Evolutionary conservation across 106 monocot species (phyloP), one percentile per base, ranked within the genome.

Genomic region (Phalaenopsis aphrodite): DNA sequence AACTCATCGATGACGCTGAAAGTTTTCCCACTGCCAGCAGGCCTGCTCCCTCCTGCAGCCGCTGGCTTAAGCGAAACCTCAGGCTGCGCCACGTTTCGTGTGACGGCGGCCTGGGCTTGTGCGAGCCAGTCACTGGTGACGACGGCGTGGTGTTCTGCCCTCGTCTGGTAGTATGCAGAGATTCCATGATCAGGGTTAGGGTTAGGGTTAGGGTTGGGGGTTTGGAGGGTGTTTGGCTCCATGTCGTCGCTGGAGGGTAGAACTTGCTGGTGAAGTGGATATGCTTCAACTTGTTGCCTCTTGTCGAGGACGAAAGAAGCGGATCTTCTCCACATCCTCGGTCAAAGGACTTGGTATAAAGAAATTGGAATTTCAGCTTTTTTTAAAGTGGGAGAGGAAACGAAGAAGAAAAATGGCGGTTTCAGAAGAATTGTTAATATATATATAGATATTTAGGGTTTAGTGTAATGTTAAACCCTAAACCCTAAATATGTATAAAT

Each of bases 101-200:
- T 85, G 5, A 72, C 87, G 61, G 88, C 88, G 52, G 79, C 81
- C 79, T 88, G 86, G 3, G 97, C 87, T 85, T 97, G 97, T 45
- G 92, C 88, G 52, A 98, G 98, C 98, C 98, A 98, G 84, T 94
- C 98, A 81, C 85, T 85, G 52, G 91, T 88, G 82, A 98, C 94
- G 79, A 89, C 91, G 66, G 84, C 98, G 85, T 94, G 89, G 85
- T 94, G 94, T 85, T 92, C 91, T 47, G 92, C 83, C 5, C 98
- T 87, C 18, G 98, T 94, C 85, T 92, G 90, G 91, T 98, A 98
- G 89, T 98, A 94, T 65, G 92, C 90, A 84, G 98, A 94, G 66
- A 92, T 81, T 9, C 80, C 79, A 45, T 56, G 46, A 39, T 15
- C 23, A 8, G 69, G 3, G 58, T 41, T 77, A 38, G 75, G 52